phyloP scores from a whole-genome alignment of 371 early-diverging fungal species.

The Apophysomyces variabilis region DNA sequence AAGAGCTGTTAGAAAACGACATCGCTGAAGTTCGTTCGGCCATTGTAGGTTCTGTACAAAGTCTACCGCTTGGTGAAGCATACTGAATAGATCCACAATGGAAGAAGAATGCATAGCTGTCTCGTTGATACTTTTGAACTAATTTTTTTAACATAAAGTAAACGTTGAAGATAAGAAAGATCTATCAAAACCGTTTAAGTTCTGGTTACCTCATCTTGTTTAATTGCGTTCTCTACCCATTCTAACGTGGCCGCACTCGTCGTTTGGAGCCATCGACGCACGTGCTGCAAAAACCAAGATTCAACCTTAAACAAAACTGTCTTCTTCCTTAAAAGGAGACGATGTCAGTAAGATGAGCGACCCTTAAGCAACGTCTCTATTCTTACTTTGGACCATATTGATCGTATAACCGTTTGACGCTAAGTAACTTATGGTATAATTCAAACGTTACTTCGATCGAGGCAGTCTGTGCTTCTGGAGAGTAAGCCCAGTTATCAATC shows the following conservation, averaged over 20 bases:
- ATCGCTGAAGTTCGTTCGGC: conserved; percentile 75
- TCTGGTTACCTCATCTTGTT: conserved; percentile 61
- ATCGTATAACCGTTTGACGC: conserved; percentile 52
- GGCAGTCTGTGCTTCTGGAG: conserved; percentile 44
- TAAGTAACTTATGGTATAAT: conserved; percentile 55
- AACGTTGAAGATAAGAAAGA: conserved; percentile 4
- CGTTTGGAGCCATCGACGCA: conserved; percentile 60
- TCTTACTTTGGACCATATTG: conserved; percentile 51
- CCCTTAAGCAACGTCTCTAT: background rate
- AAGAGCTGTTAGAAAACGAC: conserved; percentile 71
- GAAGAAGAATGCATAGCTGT: conserved; percentile 79
- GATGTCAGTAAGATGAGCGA: background rate
- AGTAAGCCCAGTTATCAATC: conserved; percentile 58
- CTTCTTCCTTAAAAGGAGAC: conserved; percentile 34
- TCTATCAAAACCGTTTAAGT: background rate
- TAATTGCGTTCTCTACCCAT: conserved; percentile 68
- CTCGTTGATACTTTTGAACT: conserved; percentile 66
- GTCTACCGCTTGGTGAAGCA: conserved; percentile 77
- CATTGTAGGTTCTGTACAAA: conserved; percentile 74
- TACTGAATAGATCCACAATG: conserved; percentile 76
- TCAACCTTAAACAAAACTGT: conserved; percentile 62
- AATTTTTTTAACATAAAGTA: conserved; percentile 14
- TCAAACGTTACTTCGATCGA: conserved; percentile 57
- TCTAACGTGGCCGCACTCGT: conserved; percentile 61
- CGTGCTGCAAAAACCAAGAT: conserved; percentile 69